Conservation (phyloP, 2,329 filamentous ascomycete species). For the Aschersonia sp. region DNA sequence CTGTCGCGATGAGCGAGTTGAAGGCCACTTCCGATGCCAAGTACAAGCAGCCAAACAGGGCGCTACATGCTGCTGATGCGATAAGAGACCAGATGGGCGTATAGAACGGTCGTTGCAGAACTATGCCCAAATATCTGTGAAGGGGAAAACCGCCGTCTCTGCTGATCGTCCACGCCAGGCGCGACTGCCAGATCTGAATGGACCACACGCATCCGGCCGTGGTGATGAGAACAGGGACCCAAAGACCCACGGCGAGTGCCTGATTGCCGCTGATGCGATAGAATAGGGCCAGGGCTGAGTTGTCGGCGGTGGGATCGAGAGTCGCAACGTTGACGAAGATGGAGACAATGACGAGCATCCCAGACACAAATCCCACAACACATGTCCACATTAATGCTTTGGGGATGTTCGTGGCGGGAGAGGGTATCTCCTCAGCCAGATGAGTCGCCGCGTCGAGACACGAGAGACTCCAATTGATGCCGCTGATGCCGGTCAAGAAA, state of each 20-base stretch:
- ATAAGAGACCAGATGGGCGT: constrained; percentile 12
- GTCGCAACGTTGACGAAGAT: constrained; percentile 8
- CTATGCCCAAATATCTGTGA: constrained; percentile 9
- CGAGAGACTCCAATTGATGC: constrained; percentile 15
- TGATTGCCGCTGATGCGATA: constrained; percentile 10
- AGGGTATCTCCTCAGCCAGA: constrained; percentile 15
- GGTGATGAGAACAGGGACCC: constrained; percentile 10
- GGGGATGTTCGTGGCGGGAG: constrained; percentile 9
- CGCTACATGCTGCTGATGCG: constrained; percentile 10
- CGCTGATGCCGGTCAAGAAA: constrained; percentile 14
- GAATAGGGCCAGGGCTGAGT: constrained; percentile 9
- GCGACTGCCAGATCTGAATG: constrained; percentile 15
- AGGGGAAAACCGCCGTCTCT: constrained; percentile 12
- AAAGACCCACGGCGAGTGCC: constrained; percentile 10
- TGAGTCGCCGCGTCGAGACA: constrained; percentile 14
- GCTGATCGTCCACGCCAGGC: constrained; percentile 14
- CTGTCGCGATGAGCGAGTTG: constrained; percentile 12
- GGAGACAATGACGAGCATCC: constrained; percentile 8
- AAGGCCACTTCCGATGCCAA: constrained; percentile 13
- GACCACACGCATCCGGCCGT: constrained; percentile 11
- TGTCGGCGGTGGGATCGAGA: constrained; percentile 8
- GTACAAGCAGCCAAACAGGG: constrained; percentile 13
- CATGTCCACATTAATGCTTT: constrained; percentile 9
- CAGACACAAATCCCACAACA: constrained; percentile 9
- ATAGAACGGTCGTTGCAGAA: constrained; percentile 9